Percentiles rank a stretch among this genome's conserved stretches.
Evolutionary conservation across 2,329 filamentous ascomycete genomes (phyloP).

Genomic region (Ophiostoma ulmi): DNA sequence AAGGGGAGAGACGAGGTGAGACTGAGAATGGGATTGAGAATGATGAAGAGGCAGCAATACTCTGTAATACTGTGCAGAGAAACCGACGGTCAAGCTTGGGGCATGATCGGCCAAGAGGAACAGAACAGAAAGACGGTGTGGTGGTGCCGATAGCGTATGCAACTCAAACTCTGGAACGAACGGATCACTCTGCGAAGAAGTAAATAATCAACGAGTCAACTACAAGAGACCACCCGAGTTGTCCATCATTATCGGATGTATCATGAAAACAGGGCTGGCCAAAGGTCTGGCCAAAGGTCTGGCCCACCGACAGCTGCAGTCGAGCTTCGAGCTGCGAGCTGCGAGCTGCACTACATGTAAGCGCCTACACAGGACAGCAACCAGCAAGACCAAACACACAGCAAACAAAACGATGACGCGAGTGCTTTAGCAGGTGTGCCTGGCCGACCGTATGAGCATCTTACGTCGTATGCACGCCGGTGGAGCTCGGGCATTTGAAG

Average conservation of each 20-base stretch:
- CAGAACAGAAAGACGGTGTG: not conserved
- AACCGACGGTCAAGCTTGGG: not conserved
- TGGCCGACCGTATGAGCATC: slow-evolving; percentile 4
- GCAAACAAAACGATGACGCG: not conserved
- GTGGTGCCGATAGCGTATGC: too few species aligned
- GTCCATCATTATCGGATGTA: not conserved
- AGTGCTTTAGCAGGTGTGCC: not conserved
- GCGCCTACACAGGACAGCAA: not conserved
- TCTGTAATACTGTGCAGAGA: not conserved
- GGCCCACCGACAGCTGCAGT: slow-evolving; percentile 7
- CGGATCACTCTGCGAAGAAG: not conserved
- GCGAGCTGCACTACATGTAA: not conserved
- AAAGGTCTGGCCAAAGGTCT: slow-evolving; percentile 11
- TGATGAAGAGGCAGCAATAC: not conserved
- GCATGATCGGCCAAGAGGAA: not conserved
- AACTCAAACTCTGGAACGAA: not conserved
- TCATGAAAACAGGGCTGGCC: not conserved
- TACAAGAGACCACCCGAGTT: not conserved
- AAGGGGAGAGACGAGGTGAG: not conserved
- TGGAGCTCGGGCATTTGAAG: not conserved
- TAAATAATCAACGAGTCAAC: not conserved
- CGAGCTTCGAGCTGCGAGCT: not conserved
- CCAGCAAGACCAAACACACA: not conserved
- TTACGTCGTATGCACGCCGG: not conserved
- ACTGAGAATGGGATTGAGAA: not conserved